Conservation (phyloP, 441 rosid species). For the Erysimum cheiri region DNA sequence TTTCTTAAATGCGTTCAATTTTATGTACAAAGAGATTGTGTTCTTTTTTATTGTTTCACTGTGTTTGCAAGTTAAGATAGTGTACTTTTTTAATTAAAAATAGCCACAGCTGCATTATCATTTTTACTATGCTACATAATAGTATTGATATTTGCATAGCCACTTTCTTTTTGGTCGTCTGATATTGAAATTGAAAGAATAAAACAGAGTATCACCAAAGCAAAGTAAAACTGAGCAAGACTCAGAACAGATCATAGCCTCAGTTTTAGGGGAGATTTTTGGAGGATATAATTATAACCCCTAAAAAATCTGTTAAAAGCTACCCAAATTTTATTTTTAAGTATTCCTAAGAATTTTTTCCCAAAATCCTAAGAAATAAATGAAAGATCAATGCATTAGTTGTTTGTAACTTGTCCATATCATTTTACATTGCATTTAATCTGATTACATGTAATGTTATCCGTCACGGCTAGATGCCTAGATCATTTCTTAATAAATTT, state of each 20-base stretch:
- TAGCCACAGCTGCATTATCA: not conserved
- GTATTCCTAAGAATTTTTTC: not conserved
- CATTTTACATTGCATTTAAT: not conserved
- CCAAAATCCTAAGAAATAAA: not conserved
- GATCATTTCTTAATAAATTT: not conserved
- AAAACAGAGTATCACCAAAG: no score
- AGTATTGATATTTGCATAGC: not conserved
- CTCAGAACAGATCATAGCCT: no score
- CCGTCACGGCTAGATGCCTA: not conserved
- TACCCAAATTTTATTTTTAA: not conserved
- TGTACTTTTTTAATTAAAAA: not conserved
- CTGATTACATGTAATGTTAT: not conserved
- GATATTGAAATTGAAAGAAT: no score
- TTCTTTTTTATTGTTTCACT: not conserved
- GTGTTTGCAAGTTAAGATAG: not conserved
- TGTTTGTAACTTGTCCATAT: not conserved
- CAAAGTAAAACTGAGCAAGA: no score
- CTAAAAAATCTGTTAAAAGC: not conserved
- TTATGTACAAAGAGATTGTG: not conserved
- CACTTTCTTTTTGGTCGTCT: no score
- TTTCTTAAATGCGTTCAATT: not conserved
- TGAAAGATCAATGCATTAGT: not conserved
- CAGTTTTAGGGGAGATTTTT: not conserved
- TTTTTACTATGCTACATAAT: not conserved
- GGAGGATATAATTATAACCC: no score